Conservation (phyloP, 2,329 filamentous ascomycete species). For the Penicillium psychrosexuale region DNA sequence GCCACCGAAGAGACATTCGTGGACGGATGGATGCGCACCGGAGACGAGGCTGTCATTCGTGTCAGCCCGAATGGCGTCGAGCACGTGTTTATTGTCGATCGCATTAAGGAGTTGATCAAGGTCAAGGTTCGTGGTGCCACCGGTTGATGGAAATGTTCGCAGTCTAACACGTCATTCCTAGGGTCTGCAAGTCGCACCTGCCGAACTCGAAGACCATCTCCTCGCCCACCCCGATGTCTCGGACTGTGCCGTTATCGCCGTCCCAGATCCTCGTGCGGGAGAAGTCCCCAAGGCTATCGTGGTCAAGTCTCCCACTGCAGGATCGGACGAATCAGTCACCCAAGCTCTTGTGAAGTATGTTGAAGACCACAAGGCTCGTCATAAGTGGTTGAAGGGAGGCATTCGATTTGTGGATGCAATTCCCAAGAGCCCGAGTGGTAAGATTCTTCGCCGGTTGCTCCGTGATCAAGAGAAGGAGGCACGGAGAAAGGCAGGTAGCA, state of each 20-base stretch:
- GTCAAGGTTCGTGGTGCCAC: slow-evolving; percentile 58
- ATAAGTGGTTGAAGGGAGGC: slow-evolving; percentile 62
- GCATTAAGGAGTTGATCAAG: slow-evolving; percentile 75
- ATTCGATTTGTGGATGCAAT: slow-evolving; percentile 57
- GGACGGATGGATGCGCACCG: slow-evolving; percentile 78
- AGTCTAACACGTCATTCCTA: slow-evolving; percentile 34
- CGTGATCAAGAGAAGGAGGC: slow-evolving; percentile 71
- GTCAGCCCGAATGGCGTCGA: slow-evolving; percentile 65
- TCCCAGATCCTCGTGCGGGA: slow-evolving; percentile 61
- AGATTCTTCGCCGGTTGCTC: slow-evolving; percentile 62
- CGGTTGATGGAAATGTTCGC: background rate
- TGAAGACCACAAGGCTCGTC: slow-evolving; percentile 58
- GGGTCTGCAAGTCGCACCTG: slow-evolving; percentile 79
- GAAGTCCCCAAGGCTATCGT: slow-evolving; percentile 64
- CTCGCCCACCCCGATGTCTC: slow-evolving; percentile 71
- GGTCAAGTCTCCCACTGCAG: slow-evolving; percentile 55
- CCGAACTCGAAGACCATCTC: slow-evolving; percentile 77
- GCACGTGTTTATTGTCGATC: slow-evolving; percentile 81
- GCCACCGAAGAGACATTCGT: slow-evolving; percentile 79
- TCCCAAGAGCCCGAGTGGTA: slow-evolving; percentile 61
- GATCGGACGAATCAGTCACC: slow-evolving; percentile 49
- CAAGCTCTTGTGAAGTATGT: slow-evolving; percentile 57
- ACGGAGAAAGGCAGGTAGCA: slow-evolving; percentile 62
- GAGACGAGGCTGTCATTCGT: slow-evolving; percentile 74
- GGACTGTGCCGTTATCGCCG: slow-evolving; percentile 74